Evolutionary conservation across 2,329 filamentous ascomycete species (phyloP), one percentile per base, ranked within the genome.

Genomic region (Fonsecaea erecta): DNA sequence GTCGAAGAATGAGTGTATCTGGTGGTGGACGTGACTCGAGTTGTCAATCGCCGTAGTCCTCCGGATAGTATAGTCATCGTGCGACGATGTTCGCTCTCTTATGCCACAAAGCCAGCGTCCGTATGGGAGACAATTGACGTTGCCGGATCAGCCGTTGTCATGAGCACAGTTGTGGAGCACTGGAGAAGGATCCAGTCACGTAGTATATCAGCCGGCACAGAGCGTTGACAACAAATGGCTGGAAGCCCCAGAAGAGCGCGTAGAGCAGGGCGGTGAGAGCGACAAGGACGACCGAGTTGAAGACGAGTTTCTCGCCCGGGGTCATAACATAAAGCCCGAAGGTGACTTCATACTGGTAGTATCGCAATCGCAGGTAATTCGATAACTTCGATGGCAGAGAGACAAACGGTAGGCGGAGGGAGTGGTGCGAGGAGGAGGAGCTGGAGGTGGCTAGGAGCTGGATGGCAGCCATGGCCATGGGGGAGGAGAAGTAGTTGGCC

Each of bases 331-430:
- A 98, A 26, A 98, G 86, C 66, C 91, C 90, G 79, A 96, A 96
- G n/a, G 94, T 97, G 77, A 98, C 94, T 82, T 99, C 95, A 77
- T 98, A 93, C 83, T 97, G 95, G 83, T 98, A 97, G 77, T 93
- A 89, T 85, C 98, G 98, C 78, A 93, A 87, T 79, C 92, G 88
- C 72, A 98, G 85, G 37, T 72, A 67, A 30, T 68, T 69, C 2
- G 68, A 65, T 14, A 72, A 46, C 51, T 71, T 71, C 12, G 53
- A 35, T 24, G 65, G 56, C 62, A 70, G 55, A 1, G 63, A 67
- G 53, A 67, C 63, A 24, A 63, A 63, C 1, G 58, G 62, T 28
- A 65, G 65, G n/a, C 62, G 40, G 18, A 65, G 3, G 21, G 46
- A 30, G 43, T 52, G 30, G 34, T 52, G 46, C 3, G 57, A 60